phyloP scores from a whole-genome alignment of 2,329 filamentous ascomycete species.

The Microcyclospora tardicrescens region DNA sequence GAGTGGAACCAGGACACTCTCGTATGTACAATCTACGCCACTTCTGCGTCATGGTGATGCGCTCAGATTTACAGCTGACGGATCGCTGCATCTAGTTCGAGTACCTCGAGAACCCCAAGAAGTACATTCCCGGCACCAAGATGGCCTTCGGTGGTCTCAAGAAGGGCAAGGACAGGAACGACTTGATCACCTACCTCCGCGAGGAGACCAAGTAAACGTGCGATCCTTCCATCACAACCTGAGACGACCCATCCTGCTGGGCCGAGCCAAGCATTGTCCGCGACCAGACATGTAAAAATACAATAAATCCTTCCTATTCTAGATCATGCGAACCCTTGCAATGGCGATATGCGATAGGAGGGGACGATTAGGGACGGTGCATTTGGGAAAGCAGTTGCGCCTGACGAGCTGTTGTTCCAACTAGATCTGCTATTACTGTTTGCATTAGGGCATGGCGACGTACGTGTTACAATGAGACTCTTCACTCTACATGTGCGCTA shows the following conservation, averaged over 20 bases:
- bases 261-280: too few species aligned
- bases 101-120: conserved; percentile 99
- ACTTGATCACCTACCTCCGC: conserved; percentile 76
- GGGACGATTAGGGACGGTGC: neutral
- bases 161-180: conserved; percentile 99
- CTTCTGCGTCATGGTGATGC: too few species aligned
- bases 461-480: too few species aligned
- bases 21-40: conserved; percentile 34
- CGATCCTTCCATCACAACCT: conserved; percentile 1
- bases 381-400: too few species aligned
- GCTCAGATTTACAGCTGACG: too few species aligned
- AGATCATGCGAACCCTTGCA: neutral
- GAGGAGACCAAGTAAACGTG: conserved; percentile 53
- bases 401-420: too few species aligned
- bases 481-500: too few species aligned
- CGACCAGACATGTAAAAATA: conserved; percentile 3
- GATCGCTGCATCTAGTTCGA: conserved; percentile 49
- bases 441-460: too few species aligned
- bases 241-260: neutral
- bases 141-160: conserved; percentile 99
- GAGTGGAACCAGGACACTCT: conserved; percentile 77
- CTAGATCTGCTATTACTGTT: too few species aligned
- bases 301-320: conserved; percentile 5
- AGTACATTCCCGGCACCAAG: conserved; percentile 99
- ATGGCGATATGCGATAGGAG: conserved; percentile 1